Evolutionary conservation across 106 monocot species (phyloP).

Genomic region (Acorus gramineus): DNA sequence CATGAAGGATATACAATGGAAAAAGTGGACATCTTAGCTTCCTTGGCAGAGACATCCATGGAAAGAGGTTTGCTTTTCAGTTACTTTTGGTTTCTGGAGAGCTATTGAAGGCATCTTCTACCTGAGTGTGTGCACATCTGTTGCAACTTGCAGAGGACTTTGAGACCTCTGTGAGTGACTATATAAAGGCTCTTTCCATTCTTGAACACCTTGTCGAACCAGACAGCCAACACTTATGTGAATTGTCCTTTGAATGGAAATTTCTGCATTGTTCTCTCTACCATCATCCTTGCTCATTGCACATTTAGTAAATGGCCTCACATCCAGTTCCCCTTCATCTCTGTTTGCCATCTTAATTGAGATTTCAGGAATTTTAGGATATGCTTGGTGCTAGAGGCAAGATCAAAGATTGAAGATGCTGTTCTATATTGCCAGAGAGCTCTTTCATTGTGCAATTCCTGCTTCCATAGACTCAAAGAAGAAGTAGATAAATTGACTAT

Average conservation of each 20-base stretch:
- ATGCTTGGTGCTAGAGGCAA: conserved; percentile 70
- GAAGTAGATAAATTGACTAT: conserved; percentile 7
- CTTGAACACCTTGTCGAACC: conserved; percentile 48
- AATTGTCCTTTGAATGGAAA: conserved; percentile 49
- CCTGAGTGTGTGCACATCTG: background rate
- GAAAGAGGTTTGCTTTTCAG: conserved; percentile 65
- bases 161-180: conserved; percentile 78
- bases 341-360: conserved; percentile 21
- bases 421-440: conserved; percentile 77
- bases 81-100: too few relatives aligned
- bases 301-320: too few relatives aligned
- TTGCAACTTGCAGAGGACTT: conserved; percentile 65
- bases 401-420: conserved; percentile 57
- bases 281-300: too few relatives aligned
- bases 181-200: conserved; percentile 66
- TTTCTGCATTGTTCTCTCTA: too few relatives aligned
- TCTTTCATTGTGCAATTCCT: conserved; percentile 54
- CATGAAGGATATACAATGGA: conserved; percentile 49
- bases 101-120: too few relatives aligned
- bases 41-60: conserved; percentile 74
- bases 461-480: conserved; percentile 42
- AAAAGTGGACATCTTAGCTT: conserved; percentile 72
- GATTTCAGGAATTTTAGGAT: conserved; percentile 73
- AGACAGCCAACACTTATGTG: conserved; percentile 66
- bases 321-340: too few relatives aligned